phyloP scores from a whole-genome alignment of 1,284 basidiomycete genomes.

The Apiotrichum porosum region DNA sequence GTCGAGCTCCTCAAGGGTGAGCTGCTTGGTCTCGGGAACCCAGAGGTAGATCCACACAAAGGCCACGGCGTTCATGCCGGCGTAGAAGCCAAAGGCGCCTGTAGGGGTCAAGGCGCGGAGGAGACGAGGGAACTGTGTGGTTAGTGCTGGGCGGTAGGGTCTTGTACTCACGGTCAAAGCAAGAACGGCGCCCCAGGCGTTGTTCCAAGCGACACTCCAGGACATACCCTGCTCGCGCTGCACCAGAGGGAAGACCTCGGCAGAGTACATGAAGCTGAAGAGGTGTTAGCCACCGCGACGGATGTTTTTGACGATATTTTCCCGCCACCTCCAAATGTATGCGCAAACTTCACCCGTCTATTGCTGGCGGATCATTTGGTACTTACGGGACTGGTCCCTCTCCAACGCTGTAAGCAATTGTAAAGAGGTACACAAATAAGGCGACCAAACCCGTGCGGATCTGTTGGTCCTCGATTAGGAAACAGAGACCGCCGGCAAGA shows the following conservation, averaged over 20 bases:
- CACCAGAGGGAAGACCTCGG: slow-evolving; percentile 51
- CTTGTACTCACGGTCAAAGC: slow-evolving; percentile 65
- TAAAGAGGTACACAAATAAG: slow-evolving; percentile 10
- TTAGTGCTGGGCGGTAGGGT: no score
- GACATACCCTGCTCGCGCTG: slow-evolving; percentile 53
- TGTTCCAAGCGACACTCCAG: slow-evolving; percentile 42
- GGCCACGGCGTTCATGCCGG: slow-evolving; percentile 52
- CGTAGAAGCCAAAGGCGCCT: slow-evolving; percentile 51
- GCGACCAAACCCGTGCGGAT: slow-evolving; percentile 12
- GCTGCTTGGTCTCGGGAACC: slow-evolving; percentile 29
- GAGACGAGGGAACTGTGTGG: slow-evolving; percentile 65
- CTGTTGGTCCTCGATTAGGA: slow-evolving; percentile 12
- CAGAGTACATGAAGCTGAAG: slow-evolving; percentile 46
- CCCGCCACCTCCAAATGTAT: no score
- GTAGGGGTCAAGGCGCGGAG: slow-evolving; percentile 14
- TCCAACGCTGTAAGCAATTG: slow-evolving; percentile 45
- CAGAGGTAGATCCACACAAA: slow-evolving; percentile 34
- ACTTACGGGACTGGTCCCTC: slow-evolving; percentile 76
- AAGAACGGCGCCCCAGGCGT: slow-evolving; percentile 48
- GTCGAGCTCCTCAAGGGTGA: slow-evolving; percentile 37
- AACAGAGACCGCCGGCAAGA: slow-evolving; percentile 44
- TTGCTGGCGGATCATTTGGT: no score
- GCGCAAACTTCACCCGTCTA: no score
- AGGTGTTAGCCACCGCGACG: no score
- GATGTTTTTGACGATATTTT: no score